A percentile compares a stretch with the other conserved stretches of the same genome.
Evolutionary conservation across 805 yeast species (phyloP).

Genomic region (Blastobotrys muscicola): DNA sequence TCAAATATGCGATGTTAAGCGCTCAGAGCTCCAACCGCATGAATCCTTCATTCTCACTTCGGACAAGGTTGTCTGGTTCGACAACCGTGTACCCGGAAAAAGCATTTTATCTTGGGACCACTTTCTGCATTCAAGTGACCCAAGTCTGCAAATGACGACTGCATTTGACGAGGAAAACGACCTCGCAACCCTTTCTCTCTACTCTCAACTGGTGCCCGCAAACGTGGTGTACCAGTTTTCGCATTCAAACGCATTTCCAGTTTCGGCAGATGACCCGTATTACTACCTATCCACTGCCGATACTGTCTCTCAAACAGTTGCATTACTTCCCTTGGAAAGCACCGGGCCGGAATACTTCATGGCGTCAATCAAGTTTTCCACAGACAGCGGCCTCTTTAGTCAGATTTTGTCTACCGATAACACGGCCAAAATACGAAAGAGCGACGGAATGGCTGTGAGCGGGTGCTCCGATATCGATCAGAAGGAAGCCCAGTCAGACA

Average conservation of each 20-base stretch:
- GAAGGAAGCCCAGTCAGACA: neutral
- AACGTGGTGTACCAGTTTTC: conserved; percentile 31
- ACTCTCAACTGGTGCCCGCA: conserved; percentile 28
- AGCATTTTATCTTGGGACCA: conserved; percentile 69
- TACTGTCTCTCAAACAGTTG: conserved; percentile 4
- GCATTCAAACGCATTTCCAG: conserved; percentile 28
- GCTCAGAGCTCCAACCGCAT: conserved; percentile 18
- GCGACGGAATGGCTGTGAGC: neutral
- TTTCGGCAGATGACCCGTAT: conserved; percentile 32
- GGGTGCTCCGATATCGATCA: neutral
- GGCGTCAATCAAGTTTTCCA: conserved; percentile 4
- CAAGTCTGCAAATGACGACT: conserved; percentile 37
- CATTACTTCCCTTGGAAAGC: conserved; percentile 3
- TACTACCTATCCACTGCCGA: conserved; percentile 10
- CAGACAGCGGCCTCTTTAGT: conserved; percentile 5
- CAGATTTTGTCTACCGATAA: conserved; percentile 8
- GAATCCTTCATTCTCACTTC: conserved; percentile 53
- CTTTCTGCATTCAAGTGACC: conserved; percentile 44
- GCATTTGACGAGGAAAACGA: conserved; percentile 15
- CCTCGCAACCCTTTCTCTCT: conserved; percentile 17
- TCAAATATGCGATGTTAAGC: conserved; percentile 13
- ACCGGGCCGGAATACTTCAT: conserved; percentile 4
- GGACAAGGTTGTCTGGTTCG: conserved; percentile 50
- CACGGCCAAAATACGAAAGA: neutral
- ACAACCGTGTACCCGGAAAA: conserved; percentile 27